These are phyloP conservation scores for Nymphaea colorata DNA, from an alignment of 164 flowering plant species.

Conservation along the genomic window DNA sequence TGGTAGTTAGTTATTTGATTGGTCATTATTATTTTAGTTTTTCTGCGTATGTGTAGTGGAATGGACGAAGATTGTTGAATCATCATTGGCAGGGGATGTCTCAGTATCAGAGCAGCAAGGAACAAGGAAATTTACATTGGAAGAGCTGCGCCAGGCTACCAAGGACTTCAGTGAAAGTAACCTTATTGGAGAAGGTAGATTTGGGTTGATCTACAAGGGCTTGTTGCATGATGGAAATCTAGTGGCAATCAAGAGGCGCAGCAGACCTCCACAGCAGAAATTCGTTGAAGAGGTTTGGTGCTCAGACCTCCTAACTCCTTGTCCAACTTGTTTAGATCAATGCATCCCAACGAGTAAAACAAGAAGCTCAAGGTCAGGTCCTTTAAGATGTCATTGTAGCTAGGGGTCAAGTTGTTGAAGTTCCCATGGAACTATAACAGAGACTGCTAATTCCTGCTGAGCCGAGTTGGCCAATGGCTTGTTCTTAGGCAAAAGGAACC, in stretches of 20 bases:
- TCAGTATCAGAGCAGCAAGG: constrained; percentile 24
- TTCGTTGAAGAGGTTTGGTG: constrained; percentile 39
- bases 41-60: neutral
- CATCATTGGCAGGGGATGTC: neutral
- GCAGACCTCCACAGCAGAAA: constrained; percentile 27
- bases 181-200: constrained; percentile 53
- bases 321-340: too few species aligned
- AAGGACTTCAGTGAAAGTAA: constrained; percentile 37
- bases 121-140: constrained; percentile 39
- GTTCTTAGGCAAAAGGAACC: too few species aligned
- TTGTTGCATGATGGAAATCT: constrained; percentile 56
- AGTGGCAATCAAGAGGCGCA: constrained; percentile 59
- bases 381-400: too few species aligned
- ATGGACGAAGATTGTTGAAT: neutral
- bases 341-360: too few species aligned
- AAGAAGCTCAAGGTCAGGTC: too few species aligned
- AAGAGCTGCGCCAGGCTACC: constrained; percentile 57
- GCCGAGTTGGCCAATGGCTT: too few species aligned
- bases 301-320: too few species aligned
- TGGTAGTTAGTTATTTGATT: neutral
- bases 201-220: constrained; percentile 59
- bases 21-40: neutral
- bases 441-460: too few species aligned
- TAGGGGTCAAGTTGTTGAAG: too few species aligned
- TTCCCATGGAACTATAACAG: too few species aligned